Evolutionary conservation across 768 basidiomycete genomes (phyloP), one percentile per base, ranked within the genome.

Genomic region (Pisolithus sp.): DNA sequence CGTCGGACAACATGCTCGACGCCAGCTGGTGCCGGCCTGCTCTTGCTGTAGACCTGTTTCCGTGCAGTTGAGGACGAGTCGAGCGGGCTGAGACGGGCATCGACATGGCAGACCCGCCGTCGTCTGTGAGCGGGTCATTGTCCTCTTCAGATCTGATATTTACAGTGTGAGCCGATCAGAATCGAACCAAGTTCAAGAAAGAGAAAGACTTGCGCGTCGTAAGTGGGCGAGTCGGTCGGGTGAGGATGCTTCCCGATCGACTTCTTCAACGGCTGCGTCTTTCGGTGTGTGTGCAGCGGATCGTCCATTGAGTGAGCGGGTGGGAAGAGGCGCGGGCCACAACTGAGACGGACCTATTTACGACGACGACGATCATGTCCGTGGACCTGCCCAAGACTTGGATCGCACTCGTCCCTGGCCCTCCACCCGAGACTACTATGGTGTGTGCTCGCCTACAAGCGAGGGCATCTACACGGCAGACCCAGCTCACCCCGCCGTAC

Each of bases 71-170:
- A 64, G 66, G 56, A 48, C 62, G 65, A 49, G 48, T 56, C 41
- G 62, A 42, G 49, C 54, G 53, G 12, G 60, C 36, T 41, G 65
- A 49, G 53, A 62, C 41, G 5, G 80, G 75, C 45, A 76, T 59
- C 6, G 79, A 76, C 41, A 81, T 65, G 46, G 77, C 66, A 28
- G 82, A 80, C 21, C 71, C 76, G 45, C 71, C 80, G 62, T 89
- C 88, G 73, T 90, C 89, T 7, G 86, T 89, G 57, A 88, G 71
- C 5, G 88, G 86, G 66, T 90, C 89, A 64, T 91, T 91, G 78
- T 91, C 89, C 71, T 90, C 89, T 62, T 90, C 87, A 4, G 86
- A 89, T 66, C 85, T 87, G 64, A 15, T 41, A 40, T n/a, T n/a
- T n/a, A n/a, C 45, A 57, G 56, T 26, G 62, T 37, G 54, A 34